Conservation (phyloP, 306 rosid species). For the Coriaria nepalensis region DNA sequence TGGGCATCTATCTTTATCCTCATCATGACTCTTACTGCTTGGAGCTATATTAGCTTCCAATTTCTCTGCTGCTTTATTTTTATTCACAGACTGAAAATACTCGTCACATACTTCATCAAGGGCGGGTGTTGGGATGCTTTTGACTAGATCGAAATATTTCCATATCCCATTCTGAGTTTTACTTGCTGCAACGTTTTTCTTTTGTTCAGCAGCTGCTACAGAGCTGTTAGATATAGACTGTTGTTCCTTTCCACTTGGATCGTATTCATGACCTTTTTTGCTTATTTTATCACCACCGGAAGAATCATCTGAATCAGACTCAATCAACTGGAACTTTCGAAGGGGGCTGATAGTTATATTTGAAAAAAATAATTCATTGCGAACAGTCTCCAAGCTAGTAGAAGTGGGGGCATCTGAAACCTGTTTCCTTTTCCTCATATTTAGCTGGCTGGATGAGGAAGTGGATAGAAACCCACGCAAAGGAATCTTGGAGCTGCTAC, state of each 20-base stretch:
- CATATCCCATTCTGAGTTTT: constrained; percentile 29
- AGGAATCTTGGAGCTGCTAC: constrained; percentile 67
- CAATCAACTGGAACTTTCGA: constrained; percentile 61
- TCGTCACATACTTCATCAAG: constrained; percentile 64
- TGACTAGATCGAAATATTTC: constrained; percentile 46
- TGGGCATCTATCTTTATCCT: constrained; percentile 18
- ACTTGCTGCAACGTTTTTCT: constrained; percentile 10
- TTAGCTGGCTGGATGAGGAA: constrained; percentile 20
- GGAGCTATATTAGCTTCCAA: constrained; percentile 9
- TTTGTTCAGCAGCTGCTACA: constrained; percentile 17
- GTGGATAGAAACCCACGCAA: constrained; percentile 38
- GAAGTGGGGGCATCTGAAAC: constrained; percentile 28
- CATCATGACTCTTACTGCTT: constrained; percentile 6
- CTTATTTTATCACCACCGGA: constrained; percentile 16
- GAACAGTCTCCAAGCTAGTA: constrained; percentile 18
- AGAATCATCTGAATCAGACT: constrained; percentile 63
- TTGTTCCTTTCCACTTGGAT: constrained; percentile 15
- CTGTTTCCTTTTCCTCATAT: constrained; percentile 31
- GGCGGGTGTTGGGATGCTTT: constrained; percentile 64
- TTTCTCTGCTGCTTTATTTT: constrained; percentile 16
- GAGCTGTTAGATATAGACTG: constrained; percentile 6
- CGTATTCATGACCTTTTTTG: constrained; percentile 10
- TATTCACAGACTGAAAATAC: constrained; percentile 32
- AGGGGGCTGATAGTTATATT: constrained; percentile 61
- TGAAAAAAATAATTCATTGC: constrained; percentile 30